Evolutionary conservation across 805 yeast genomes (phyloP), one percentile per base, ranked within the genome.

Genomic region (Diddensiella caesifluorescens): DNA sequence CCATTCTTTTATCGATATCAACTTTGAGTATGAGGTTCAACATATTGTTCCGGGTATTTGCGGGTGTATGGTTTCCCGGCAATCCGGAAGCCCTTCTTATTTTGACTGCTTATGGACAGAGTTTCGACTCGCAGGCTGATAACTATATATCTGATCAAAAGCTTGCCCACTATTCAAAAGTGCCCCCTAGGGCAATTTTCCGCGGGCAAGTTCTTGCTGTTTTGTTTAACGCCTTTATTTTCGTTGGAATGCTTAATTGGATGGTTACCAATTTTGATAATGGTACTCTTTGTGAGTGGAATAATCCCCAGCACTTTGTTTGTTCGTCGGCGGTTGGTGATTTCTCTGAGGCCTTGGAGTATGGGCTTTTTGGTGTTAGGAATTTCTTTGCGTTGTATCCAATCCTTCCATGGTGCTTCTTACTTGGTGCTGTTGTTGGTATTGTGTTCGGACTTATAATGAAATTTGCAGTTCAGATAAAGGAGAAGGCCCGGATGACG

Each of bases 61-160:
- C 77, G 36, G 87, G 87, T 2, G 79, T 77, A 53, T 73, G 80
- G 39, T 64, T 78, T 16, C 85, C 85, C 2, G 84, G 79, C 2
- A 65, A 69, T 64, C 79, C 77, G 18, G 55, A 64, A 30, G 80
- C 80, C 3, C 59, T 75, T 39, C 73, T 71, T 66, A 63, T 72
- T 5, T 54, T 75, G 42, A 70, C 55, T 77, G 80, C 48, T 64
- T 58, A 69, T 36, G 55, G 53, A 7, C 45, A 41, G 31, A 53
- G 48, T 68, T 48, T 78, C 47, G 80, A 75, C 54, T 71, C 73
- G 15, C 41, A 55, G 23, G 54, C 60, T 15, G 23, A 46, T 38
- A 66, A 67, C 50, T 78, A 69, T 56, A 65, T 74, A 31, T 60
- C 69, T 3, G 82, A 79, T 54, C 74, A 72, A 62, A 80, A 80